A percentile compares a stretch with the other conserved stretches of the same genome.
These are phyloP conservation scores for Malus domestica DNA, from an alignment of 306 rosid species.

Conservation along the genomic window ASM211411v1 NC_041799.1:42134501-42135000, in stretches of 20 bases:
- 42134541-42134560: slow-evolving; percentile 61
- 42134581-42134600: slow-evolving; percentile 23
- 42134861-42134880: slow-evolving; percentile 58
- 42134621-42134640: slow-evolving; percentile 69
- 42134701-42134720: slow-evolving; percentile 37
- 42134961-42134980: slow-evolving; percentile 81
- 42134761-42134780: slow-evolving; percentile 73
- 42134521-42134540: slow-evolving; percentile 66
- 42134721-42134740: slow-evolving; percentile 61
- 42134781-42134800: slow-evolving; percentile 71
- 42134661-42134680: slow-evolving; percentile 52
- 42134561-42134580: slow-evolving; percentile 19
- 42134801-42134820: slow-evolving; percentile 43
- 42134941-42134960: slow-evolving; percentile 81
- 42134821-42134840: slow-evolving; percentile 72
- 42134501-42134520: slow-evolving; percentile 73
- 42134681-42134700: slow-evolving; percentile 18
- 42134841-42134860: slow-evolving; percentile 73
- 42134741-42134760: slow-evolving; percentile 71
- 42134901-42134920: slow-evolving; percentile 73
- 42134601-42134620: slow-evolving; percentile 49
- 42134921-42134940: slow-evolving; percentile 74
- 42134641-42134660: slow-evolving; percentile 47
- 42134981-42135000: slow-evolving; percentile 26
- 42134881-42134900: slow-evolving; percentile 72